Conservation (phyloP, 2,329 filamentous ascomycete species). For the Aspergillus oerlinghausenensis region DNA sequence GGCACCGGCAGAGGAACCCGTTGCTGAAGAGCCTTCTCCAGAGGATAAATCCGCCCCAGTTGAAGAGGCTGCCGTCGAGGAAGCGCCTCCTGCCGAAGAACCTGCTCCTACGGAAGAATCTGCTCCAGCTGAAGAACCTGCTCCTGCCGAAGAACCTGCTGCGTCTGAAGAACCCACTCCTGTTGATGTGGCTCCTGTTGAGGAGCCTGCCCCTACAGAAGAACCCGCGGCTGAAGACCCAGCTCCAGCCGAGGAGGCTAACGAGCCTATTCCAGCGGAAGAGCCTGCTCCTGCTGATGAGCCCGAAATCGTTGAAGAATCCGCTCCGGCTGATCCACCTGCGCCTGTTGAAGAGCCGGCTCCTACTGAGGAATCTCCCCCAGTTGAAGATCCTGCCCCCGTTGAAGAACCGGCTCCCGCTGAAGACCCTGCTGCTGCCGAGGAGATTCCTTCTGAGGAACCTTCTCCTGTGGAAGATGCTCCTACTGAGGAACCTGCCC, state of each 20-base stretch:
- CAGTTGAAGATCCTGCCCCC: constrained; percentile 5
- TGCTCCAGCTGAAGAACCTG: not conserved
- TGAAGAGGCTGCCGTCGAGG: constrained; percentile 16
- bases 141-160: constrained; percentile 10
- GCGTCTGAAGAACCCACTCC: constrained; percentile 6
- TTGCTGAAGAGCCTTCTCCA: constrained; percentile 7
- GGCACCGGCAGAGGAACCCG: constrained; percentile 8
- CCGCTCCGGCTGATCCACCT: not conserved
- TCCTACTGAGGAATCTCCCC: constrained; percentile 3
- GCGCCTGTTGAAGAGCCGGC: too few relatives aligned
- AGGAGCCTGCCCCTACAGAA: constrained; percentile 15
- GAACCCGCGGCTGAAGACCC: constrained; percentile 12
- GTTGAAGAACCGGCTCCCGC: constrained; percentile 8
- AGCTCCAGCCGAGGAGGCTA: constrained; percentile 10
- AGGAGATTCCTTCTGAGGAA: constrained; percentile 2
- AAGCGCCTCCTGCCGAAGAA: constrained; percentile 10
- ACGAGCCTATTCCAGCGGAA: constrained; percentile 9
- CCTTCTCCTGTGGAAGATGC: not conserved
- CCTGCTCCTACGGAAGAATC: not conserved
- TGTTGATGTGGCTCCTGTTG: not conserved
- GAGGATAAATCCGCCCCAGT: constrained; percentile 11
- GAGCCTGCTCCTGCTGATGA: constrained; percentile 11
- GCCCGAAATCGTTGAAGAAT: constrained; percentile 2
- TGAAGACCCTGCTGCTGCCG: constrained; percentile 11
- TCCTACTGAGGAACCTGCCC: constrained; percentile 8